Evolutionary conservation across 2,329 filamentous ascomycete genomes (phyloP).

Genomic region (Uncinocarpus reesii): DNA sequence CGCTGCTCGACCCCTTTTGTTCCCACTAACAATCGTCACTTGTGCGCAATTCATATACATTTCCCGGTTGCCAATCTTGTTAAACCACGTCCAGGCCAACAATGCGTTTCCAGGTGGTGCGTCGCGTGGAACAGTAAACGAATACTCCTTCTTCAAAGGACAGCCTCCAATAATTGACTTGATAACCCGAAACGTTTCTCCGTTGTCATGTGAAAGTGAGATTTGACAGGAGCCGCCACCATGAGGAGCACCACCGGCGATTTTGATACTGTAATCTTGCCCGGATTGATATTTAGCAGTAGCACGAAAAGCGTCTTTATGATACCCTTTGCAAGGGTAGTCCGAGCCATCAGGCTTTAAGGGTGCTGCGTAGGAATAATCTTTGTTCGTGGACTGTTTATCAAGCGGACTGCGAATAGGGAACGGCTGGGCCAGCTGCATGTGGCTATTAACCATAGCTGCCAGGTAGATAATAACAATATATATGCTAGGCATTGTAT

Average conservation of each 20-base stretch:
- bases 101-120: conserved; percentile 52
- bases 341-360: conserved; percentile 50
- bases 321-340: conserved; percentile 68
- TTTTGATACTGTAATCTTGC: conserved; percentile 51
- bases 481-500: neutral
- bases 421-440: conserved; percentile 48
- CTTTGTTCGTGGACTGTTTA: conserved; percentile 41
- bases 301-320: conserved; percentile 43
- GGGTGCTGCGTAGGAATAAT: conserved; percentile 64
- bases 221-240: conserved; percentile 68
- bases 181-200: conserved; percentile 58
- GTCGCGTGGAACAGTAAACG: conserved; percentile 57
- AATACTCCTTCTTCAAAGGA: conserved; percentile 44
- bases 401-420: conserved; percentile 45
- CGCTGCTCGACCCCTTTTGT: neutral
- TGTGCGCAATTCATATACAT: conserved; percentile 73
- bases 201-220: conserved; percentile 63
- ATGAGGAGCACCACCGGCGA: conserved; percentile 55
- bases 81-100: conserved; percentile 71
- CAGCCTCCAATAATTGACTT: conserved; percentile 52
- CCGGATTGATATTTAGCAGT: conserved; percentile 56
- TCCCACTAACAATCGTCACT: conserved; percentile 46
- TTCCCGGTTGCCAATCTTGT: conserved; percentile 45
- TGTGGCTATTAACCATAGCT: conserved; percentile 31
- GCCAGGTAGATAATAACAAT: neutral